Evolutionary conservation across 352 stramenopile species (phyloP), one percentile per base, ranked within the genome.

Genomic region (Phytophthora sojae): DNA sequence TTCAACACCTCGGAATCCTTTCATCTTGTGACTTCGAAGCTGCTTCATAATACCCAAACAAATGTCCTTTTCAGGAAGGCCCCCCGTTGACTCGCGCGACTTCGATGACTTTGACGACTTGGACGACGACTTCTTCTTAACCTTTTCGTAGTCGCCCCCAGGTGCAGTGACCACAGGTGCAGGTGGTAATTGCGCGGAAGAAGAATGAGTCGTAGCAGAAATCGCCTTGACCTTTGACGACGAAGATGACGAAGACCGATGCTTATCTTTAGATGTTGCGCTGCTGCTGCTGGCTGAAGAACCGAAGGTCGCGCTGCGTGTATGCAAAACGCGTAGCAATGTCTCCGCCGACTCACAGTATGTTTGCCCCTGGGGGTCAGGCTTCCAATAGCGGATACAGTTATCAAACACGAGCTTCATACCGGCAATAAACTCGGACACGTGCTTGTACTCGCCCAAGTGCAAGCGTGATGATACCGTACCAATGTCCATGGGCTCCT

Each of bases 321-420:
- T 69, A 57, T 91, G 85, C 32, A 96, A 69, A 12, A 93, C 45
- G 29, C 69, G 60, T 17, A 88, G 57, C 49, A 96, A 64, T 37
- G 71, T 83, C 52, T 89, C 88, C 1, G 87, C 89, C 6, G 87
- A 94, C 7, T 91, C 84, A 42, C 86, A 95, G 45, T 96, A 96
- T 6, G 86, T 82, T 44, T 90, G 82, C 2, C 89, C 89, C n/a
- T 93, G 81, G 6, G 86, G 81, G 62, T 94, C 86, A 14, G 67
- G 69, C 44, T 83, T 89, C 89, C 89, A 96, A 68, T 96, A 96
- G 11, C 70, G 75, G 58, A 95, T 83, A 54, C 89, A 96, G 57
- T 96, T 96, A 64, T 94, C 88, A 68, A 96, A 96, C 2, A 95
- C 85, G n/a, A 95, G 68, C 57, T 90, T 83, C 53, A 94, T 67